A percentile compares a stretch with the other conserved stretches of the same genome.
Evolutionary conservation across 192 early-diverging fungal species (phyloP).

Genomic region (Mortierella antarctica): DNA sequence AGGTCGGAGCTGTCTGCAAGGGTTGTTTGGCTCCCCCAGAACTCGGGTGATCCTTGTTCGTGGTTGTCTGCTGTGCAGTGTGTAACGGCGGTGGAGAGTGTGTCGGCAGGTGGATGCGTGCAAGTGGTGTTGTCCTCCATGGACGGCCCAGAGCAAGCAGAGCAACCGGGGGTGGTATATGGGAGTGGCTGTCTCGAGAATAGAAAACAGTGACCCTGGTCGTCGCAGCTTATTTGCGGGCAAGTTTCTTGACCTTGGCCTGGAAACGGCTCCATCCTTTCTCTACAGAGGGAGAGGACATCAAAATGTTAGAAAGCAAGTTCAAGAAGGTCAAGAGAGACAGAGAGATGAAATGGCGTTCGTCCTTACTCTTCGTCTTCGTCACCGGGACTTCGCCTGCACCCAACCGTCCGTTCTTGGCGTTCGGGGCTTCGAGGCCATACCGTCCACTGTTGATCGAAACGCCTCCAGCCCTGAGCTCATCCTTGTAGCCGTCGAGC

Average conservation of each 20-base stretch:
- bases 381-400: not conserved
- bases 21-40: too few species aligned
- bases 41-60: too few species aligned
- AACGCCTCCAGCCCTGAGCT: not conserved
- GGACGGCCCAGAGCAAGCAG: too few species aligned
- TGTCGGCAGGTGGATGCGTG: too few species aligned
- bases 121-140: too few species aligned
- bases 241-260: constrained; percentile 53
- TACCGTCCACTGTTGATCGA: constrained; percentile 20
- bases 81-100: too few species aligned
- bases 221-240: constrained; percentile 1
- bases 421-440: not conserved
- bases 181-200: too few species aligned
- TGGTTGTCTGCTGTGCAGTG: too few species aligned
- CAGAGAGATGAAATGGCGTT: not conserved
- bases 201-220: too few species aligned
- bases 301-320: not conserved
- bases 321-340: not conserved
- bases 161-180: too few species aligned
- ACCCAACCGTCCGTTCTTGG: not conserved
- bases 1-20: too few species aligned
- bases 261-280: constrained; percentile 53
- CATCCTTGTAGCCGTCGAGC: constrained; percentile 24
- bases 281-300: not conserved
- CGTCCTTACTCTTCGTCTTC: constrained; percentile 19